phyloP scores from a whole-genome alignment of 2,329 filamentous ascomycete genomes.

The Beauveria pseudobassiana region DNA sequence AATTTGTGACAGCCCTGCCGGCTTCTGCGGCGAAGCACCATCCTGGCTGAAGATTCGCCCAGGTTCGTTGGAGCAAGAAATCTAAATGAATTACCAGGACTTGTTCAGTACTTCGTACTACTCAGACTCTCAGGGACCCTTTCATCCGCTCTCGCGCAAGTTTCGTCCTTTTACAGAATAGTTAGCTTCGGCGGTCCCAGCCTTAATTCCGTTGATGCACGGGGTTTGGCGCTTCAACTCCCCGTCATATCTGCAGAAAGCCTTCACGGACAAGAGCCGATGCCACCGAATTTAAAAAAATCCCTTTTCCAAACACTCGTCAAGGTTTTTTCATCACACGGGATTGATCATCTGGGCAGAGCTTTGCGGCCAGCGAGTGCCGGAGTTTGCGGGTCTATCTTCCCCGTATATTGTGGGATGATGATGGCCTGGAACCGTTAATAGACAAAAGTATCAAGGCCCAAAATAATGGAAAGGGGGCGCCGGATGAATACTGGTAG shows the following conservation, averaged over 20 bases:
- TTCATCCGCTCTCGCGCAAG: not conserved
- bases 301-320: too few relatives aligned
- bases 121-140: not conserved
- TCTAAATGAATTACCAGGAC: too few relatives aligned
- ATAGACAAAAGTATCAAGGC: not conserved
- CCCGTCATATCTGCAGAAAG: too few relatives aligned
- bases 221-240: not conserved
- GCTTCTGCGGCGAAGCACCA: not conserved
- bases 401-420: not conserved
- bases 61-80: not conserved
- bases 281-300: not conserved
- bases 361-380: not conserved
- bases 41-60: constrained; percentile 3
- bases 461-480: not conserved
- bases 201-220: not conserved
- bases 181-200: not conserved
- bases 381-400: not conserved
- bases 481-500: too few relatives aligned
- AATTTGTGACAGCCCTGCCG: not conserved
- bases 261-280: not conserved
- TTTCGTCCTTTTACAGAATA: not conserved
- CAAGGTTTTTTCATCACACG: not conserved
- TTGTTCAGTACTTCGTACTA: too few relatives aligned
- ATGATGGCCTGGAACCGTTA: not conserved
- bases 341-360: not conserved